These are phyloP conservation scores for Tetrahymena thermophila DNA, from an alignment of 73 alveolate genomes.

Conservation along the genomic window DNA sequence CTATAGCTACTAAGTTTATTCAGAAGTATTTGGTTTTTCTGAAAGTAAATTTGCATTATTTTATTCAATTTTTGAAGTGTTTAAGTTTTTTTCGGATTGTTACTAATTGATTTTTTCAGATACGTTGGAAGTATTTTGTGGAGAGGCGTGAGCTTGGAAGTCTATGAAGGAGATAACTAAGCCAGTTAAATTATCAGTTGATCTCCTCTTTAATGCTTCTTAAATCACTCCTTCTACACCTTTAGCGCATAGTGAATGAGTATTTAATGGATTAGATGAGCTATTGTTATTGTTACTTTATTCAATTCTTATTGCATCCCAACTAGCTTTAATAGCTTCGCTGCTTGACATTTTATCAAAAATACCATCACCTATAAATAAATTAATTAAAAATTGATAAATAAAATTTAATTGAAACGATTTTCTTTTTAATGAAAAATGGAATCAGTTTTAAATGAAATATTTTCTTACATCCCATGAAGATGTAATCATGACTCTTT, in stretches of 20 bases:
- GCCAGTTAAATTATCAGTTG: conserved; percentile 87
- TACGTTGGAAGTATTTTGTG: not conserved
- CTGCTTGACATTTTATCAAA: conserved; percentile 80
- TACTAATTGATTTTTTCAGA: not conserved
- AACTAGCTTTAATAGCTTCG: conserved; percentile 73
- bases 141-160: not conserved
- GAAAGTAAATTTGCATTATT: not conserved
- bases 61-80: not conserved
- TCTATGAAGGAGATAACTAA: conserved; percentile 65
- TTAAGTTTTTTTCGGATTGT: not conserved
- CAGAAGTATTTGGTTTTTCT: not conserved
- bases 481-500: conserved; percentile 56
- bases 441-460: not conserved
- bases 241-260: conserved; percentile 74
- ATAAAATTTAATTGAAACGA: conserved; percentile 12
- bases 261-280: not conserved
- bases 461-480: conserved; percentile 44
- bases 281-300: not conserved
- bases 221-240: conserved; percentile 76
- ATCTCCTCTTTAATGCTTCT: conserved; percentile 70
- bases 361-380: conserved; percentile 79
- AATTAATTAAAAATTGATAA: not conserved
- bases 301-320: conserved; percentile 25
- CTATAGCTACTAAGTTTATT: not conserved
- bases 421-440: not conserved